A percentile compares a stretch with the other conserved stretches of the same genome.
phyloP scores from a whole-genome alignment of 2,329 filamentous ascomycete species.

The Bipolaris victoriae region DNA sequence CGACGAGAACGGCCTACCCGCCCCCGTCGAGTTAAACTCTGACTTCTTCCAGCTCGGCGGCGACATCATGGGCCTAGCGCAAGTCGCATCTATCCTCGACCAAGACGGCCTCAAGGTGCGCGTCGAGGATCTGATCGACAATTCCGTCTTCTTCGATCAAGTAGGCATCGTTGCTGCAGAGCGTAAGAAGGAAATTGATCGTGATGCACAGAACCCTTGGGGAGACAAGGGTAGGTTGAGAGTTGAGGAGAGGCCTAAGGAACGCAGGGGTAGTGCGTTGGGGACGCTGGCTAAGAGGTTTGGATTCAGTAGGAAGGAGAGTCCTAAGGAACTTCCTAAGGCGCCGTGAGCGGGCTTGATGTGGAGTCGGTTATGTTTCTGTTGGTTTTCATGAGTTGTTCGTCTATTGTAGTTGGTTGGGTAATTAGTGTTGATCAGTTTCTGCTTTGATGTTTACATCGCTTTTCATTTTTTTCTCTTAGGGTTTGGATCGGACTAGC shows the following conservation, averaged over 20 bases:
- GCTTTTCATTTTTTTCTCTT: too few species aligned
- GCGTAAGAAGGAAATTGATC: conserved; percentile 36
- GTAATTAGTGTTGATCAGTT: too few species aligned
- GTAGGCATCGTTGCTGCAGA: conserved; percentile 34
- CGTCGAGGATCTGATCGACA: conserved; percentile 43
- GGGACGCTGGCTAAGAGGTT: conserved; percentile 24
- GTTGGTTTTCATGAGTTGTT: background rate
- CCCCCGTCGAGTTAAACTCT: conserved; percentile 30
- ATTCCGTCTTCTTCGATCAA: conserved; percentile 40
- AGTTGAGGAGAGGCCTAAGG: conserved; percentile 17
- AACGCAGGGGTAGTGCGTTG: conserved; percentile 16
- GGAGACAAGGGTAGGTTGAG: conserved; percentile 35
- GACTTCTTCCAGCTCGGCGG: conserved; percentile 46
- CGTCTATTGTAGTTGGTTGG: background rate
- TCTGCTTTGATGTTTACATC: too few species aligned
- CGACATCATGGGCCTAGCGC: conserved; percentile 44
- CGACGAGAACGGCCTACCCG: conserved; percentile 29
- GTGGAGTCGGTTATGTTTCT: background rate
- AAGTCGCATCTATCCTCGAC: conserved; percentile 39
- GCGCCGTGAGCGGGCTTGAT: background rate
- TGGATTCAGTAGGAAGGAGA: conserved; percentile 31
- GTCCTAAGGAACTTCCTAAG: conserved; percentile 7
- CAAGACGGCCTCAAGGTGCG: conserved; percentile 32
- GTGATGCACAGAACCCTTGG: conserved; percentile 37
- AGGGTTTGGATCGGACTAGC: too few species aligned